Evolutionary conservation across 2,329 filamentous ascomycete species (phyloP), one percentile per base, ranked within the genome.

Genomic region (Neopestalotiopsis clavispora): DNA sequence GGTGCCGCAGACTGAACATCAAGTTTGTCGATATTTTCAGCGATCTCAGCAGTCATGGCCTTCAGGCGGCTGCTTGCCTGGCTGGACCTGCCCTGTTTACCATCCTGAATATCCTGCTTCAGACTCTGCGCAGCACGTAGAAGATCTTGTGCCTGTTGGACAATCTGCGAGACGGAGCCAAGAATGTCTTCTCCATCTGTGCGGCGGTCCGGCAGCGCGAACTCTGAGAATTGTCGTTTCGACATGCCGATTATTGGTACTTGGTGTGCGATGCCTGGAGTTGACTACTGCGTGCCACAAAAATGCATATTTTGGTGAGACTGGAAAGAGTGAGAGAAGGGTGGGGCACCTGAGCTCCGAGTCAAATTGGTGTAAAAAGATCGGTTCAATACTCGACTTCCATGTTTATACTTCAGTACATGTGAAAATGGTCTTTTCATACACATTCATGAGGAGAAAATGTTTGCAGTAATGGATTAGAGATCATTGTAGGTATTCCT

Each of bases 121-220:
- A 84, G 71, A 10, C 77, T 74, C 40, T 81, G 75, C 2, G 84
- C 76, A 66, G 80, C 80, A 59, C 77, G 74, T 12, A 83, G 76
- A 17, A 86, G 73, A 49, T 79, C 78, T 68, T 84, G 77, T 13
- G 80, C 80, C 70, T 81, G 77, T 4, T 77, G 71, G 20, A 80
- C 70, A 9, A 82, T 72, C 20, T 75, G 60, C 7, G 71, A 72
- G 10, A 83, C 65, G 0, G 79, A 77, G 20, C 62, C 42, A 34
- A 62, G 59, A 40, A 13, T 17, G 4, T 75, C 71, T 4, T 63
- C 71, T 4, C 61, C 34, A 38, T 10, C 10, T 38, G 34, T 38
- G 34, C 34, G 10, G 49, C 71, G 71, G 45, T 76, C 75, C 3
- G 73, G 69, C 5, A 20, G 7, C 38, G 72, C 67, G 68, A 76